Evolutionary conservation across 116 monocot species (phyloP).

Genomic region (Phalaenopsis hybrid): DNA sequence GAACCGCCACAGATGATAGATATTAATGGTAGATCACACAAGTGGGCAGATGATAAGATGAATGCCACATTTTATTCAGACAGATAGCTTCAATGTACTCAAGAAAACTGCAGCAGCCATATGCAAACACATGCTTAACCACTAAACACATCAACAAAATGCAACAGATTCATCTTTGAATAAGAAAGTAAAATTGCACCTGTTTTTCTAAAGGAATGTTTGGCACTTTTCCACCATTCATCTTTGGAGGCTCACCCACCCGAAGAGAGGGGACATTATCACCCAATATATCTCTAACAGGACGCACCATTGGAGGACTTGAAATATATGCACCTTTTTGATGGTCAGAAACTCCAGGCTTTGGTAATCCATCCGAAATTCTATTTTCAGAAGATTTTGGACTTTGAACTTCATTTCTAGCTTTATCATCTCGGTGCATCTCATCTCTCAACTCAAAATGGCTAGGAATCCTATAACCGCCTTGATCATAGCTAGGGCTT

Average conservation of each 20-base stretch:
- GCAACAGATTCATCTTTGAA: not conserved
- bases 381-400: constrained; percentile 42
- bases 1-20: not conserved
- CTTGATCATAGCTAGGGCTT: constrained; percentile 61
- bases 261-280: constrained; percentile 55
- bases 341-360: constrained; percentile 27
- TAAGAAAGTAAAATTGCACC: constrained; percentile 23
- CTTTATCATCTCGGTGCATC: constrained; percentile 47
- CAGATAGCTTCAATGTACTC: not conserved
- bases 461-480: constrained; percentile 60
- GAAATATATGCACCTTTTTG: constrained; percentile 26
- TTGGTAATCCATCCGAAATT: constrained; percentile 22
- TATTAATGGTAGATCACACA: not conserved
- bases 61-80: not conserved
- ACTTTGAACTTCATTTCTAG: constrained; percentile 35
- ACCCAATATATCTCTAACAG: constrained; percentile 78
- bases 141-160: not conserved
- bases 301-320: constrained; percentile 68
- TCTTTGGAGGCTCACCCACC: constrained; percentile 51
- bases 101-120: not conserved
- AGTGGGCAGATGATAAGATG: not conserved
- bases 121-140: too few species aligned
- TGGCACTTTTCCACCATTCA: constrained; percentile 26
- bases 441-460: constrained; percentile 57
- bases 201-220: constrained; percentile 39